phyloP scores from a whole-genome alignment of 73 alveolate genomes.

The Tetrahymena borealis region DNA sequence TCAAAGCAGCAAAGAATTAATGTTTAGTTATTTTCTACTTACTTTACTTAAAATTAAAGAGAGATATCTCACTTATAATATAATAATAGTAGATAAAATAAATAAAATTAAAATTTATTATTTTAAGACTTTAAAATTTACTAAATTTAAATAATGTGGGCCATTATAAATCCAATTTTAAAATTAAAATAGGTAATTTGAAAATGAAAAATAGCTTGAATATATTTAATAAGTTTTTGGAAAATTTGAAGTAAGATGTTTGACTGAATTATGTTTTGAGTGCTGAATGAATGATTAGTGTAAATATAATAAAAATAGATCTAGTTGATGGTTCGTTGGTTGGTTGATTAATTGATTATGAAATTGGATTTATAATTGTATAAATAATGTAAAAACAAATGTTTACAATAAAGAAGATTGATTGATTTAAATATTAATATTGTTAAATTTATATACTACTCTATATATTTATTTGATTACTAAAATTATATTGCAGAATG shows the following conservation, averaged over 20 bases:
- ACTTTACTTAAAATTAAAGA: too few species aligned
- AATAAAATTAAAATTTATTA: too few species aligned
- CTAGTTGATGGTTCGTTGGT: too few species aligned
- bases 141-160: neutral
- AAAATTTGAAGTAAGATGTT: neutral
- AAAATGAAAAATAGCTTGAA: neutral
- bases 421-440: too few species aligned
- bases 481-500: neutral
- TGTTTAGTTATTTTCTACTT: too few species aligned
- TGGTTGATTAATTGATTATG: neutral
- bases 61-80: too few species aligned
- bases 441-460: neutral
- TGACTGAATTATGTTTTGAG: neutral
- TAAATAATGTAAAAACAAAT: too few species aligned
- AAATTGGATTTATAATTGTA: neutral
- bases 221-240: neutral
- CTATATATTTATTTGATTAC: neutral
- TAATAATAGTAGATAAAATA: too few species aligned
- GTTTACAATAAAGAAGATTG: too few species aligned
- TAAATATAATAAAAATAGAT: too few species aligned
- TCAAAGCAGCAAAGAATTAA: too few species aligned
- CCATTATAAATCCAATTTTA: neutral
- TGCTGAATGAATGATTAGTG: neutral
- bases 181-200: neutral
- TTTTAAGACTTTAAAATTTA: too few species aligned